Percentiles rank a stretch among this genome's conserved stretches.
phyloP scores from a whole-genome alignment of 257 asterid species.

The Solanum megistacrolobum region DNA sequence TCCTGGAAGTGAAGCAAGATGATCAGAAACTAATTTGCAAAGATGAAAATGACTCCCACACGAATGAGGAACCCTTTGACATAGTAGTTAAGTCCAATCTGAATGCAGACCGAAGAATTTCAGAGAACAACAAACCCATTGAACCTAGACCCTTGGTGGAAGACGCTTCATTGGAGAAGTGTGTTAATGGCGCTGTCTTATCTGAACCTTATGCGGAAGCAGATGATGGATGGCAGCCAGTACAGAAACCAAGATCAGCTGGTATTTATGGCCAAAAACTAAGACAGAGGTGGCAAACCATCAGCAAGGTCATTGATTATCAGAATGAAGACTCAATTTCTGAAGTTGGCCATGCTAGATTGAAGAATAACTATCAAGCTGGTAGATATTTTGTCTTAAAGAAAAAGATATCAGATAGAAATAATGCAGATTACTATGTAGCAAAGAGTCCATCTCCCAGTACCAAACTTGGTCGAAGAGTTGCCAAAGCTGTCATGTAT shows the following conservation, averaged over 20 bases:
- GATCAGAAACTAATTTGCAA: constrained; percentile 36
- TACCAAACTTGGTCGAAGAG: constrained; percentile 58
- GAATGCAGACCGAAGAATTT: constrained; percentile 18
- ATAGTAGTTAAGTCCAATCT: constrained; percentile 32
- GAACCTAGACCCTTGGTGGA: constrained; percentile 25
- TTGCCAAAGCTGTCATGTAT: constrained; percentile 67
- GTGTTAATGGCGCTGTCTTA: constrained; percentile 25
- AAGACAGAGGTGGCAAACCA: constrained; percentile 67
- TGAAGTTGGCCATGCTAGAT: constrained; percentile 48
- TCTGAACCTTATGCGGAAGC: constrained; percentile 60
- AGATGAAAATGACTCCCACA: constrained; percentile 26
- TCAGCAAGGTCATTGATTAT: constrained; percentile 44
- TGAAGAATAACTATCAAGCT: constrained; percentile 48
- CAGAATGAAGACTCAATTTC: constrained; percentile 56
- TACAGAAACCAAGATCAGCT: constrained; percentile 75
- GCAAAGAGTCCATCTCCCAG: constrained; percentile 55
- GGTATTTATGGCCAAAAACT: constrained; percentile 50
- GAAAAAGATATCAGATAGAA: constrained; percentile 58
- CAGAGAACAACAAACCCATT: constrained; percentile 16
- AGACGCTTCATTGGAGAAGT: constrained; percentile 20
- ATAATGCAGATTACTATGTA: constrained; percentile 58
- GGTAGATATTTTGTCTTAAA: constrained; percentile 55
- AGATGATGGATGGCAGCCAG: constrained; percentile 98
- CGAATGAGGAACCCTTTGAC: constrained; percentile 15
- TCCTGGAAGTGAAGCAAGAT: constrained; percentile 25